Base-by-base conservation (phyloP, 1,139 yeast species). In the Pichia sp. region DNA sequence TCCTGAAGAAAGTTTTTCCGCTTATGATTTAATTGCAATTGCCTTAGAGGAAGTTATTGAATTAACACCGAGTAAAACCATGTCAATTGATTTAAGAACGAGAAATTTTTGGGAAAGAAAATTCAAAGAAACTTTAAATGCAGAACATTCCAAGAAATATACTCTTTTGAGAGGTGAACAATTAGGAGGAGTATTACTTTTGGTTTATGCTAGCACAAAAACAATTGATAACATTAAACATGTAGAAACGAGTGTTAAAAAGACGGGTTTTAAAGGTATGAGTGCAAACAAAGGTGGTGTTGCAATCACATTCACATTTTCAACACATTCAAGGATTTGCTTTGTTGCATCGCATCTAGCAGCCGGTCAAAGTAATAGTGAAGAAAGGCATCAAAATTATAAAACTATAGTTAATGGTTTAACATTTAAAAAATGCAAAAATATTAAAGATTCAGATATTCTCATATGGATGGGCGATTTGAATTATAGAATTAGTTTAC, bases 211-310 rank as follows among this genome's bases (percentile, higher is more conserved):
- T 9, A 47, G 43, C 26, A 79, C 79, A 50, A 71, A 79, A 1
- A 81, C 83, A 55, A 74, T 85, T 25, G 70, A 73, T 27, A 71
- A 78, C 53, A 81, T 94, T 33, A 83, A 82, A 38, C 82, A 83
- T 56, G 81, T 87, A 26, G 86, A 83, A 63, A 86, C 95, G 27
- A 72, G 86, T 18, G 76, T 79, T 39, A 92, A 88, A 58, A 92
- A 92, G 59, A 92, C 98, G 0, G 99, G 99, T 0, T 73, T 92
- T 45, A 95, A 96, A 35, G 97, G 97, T 9, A 79, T 87, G 56
- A 84, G 96, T 46, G 97, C 97, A 27, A 92, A 92, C 62, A 92
- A 92, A 66, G 99, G 99, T 34, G 97, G 92, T 1, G 84, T 90
- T 48, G 90, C 95, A 0, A 84, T 89, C 10, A 74, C 96, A 47